Evolutionary conservation across 2,329 filamentous ascomycete genomes (phyloP), one percentile per base, ranked within the genome.

Genomic region (Colletotrichum camelliae): DNA sequence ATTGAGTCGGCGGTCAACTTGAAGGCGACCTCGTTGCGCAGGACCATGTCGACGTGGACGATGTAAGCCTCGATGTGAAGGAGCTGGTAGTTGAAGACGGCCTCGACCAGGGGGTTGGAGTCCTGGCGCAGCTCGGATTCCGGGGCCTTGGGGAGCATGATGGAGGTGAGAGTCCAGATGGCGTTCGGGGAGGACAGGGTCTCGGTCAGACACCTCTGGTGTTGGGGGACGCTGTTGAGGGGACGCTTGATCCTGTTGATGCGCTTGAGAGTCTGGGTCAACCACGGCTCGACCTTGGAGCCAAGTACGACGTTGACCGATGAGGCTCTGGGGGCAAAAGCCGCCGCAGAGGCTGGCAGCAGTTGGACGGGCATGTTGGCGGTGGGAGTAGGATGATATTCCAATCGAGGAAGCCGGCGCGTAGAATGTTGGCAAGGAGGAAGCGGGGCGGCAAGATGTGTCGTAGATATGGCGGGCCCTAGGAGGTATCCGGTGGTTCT

Each of bases 1-100:
- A 99, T 99, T 77, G 96, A 96, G 84, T 98, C 97, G 74, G 93
- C 92, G 29, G 96, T 98, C 82, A 99, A 91, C 91, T 99, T 99
- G 91, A 96, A 98, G 80, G 96, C 97, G 82, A 99, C 96, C 88
- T 98, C 97, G 84, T 98, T 97, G 86, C 96, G 94, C 81, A 97
- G 92, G 76, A 99, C 96, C 96, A 98, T 98, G 88, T 99, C 97
- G 86, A 99, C 96, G 86, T 98, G 96, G 77, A 99, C 97, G 80
- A 98, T 96, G 85, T 99, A 99, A 68, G 97, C 97, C 87, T 98
- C 96, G 80, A 98, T 89, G 84, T 98, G 95, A 82, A 98, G 89
- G 83, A 98, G 91, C 88, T 97, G 94, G 86, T 96, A 97, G 90
- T 97, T 97, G 91, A 94, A 95, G 78, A 98, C 88, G 78, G 94